Evolutionary conservation across 2,329 filamentous ascomycete species (phyloP), one percentile per base, ranked within the genome.

Genomic region (Nemania sp.): DNA sequence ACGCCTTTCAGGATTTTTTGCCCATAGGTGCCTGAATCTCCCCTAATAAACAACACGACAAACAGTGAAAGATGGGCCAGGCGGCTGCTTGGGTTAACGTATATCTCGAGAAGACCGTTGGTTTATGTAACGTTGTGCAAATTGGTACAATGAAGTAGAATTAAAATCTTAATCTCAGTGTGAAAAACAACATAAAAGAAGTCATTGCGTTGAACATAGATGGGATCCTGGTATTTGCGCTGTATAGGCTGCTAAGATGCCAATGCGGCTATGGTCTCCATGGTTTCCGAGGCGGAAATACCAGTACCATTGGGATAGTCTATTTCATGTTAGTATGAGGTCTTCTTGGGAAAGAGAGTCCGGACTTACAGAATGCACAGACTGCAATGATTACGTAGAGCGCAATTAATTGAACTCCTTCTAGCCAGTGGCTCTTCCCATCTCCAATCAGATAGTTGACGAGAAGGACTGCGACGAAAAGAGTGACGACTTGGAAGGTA

Each of bases 371-470:
- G 74, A 79, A 83, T n/a, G 80, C 76, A 64, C 81, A 86, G 9
- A 83, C 75, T 9, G 88, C 89, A 66, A 94, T 92, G 49, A 94
- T 94, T 34, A 87, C 76, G 66, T 94, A 94, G 3, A 90, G 79
- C 33, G 87, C 89, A 47, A 91, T 88, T 28, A 94, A 72, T 53
- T 93, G 73, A 56, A 85, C 83, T 2, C 90, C 90, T 70, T 94
- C 90, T 0, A 93, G 79, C 75, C 90, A 94, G 64, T 93, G 90
- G 58, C 86, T 91, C 69, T 90, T 84, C 24, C 90, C 91, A 64
- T 95, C 90, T 17, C 86, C 80, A 43, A 95, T 90, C 37, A 96
- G 73, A 68, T 95, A 96, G 68, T 95, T 96, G 53, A 92, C 89
- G 28, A 96, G 79, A 36, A 96, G 82, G 0, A 90, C 89, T 2